Percentiles rank a stretch among this genome's conserved stretches.
Conservation (phyloP, 163 green algal species). For the Coccomyxa subellipsoidea region DNA sequence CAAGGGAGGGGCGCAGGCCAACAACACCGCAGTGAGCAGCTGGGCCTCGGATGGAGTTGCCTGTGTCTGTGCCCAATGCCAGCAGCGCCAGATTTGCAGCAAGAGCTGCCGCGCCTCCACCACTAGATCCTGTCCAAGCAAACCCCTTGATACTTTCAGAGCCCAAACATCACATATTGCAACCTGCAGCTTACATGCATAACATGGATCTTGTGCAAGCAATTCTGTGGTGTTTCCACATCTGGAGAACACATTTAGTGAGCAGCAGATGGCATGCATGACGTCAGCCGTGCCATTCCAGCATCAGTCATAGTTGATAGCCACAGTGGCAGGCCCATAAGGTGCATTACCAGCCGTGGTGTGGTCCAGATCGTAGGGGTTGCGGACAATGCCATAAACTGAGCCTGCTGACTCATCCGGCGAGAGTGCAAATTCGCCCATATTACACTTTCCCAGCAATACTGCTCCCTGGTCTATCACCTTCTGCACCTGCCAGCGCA, state of each 20-base stretch:
- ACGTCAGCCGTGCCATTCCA: too few species aligned
- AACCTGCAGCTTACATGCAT: too few species aligned
- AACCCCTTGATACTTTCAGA: too few species aligned
- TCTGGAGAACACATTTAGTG: too few species aligned
- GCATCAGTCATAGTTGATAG: too few species aligned
- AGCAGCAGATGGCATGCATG: too few species aligned
- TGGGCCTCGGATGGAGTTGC: constrained; percentile 25
- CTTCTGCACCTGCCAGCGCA: constrained; percentile 18
- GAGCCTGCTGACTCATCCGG: constrained; percentile 27
- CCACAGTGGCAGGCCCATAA: constrained; percentile 12
- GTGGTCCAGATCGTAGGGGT: constrained; percentile 37
- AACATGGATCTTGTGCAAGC: too few species aligned
- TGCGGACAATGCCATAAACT: constrained; percentile 35
- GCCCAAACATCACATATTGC: too few species aligned
- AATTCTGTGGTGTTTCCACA: too few species aligned
- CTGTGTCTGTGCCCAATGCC: constrained; percentile 33
- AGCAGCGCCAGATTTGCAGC: constrained; percentile 23
- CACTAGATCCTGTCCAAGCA: background rate
- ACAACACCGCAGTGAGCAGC: constrained; percentile 20
- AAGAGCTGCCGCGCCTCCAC: background rate
- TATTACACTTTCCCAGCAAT: constrained; percentile 44
- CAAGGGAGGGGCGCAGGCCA: constrained; percentile 33
- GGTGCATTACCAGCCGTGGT: constrained; percentile 26
- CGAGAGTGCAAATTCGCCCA: constrained; percentile 50
- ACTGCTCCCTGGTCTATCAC: constrained; percentile 34